phyloP scores from a whole-genome alignment of 2,329 filamentous ascomycete genomes.

The Mariannaea sp. region DNA sequence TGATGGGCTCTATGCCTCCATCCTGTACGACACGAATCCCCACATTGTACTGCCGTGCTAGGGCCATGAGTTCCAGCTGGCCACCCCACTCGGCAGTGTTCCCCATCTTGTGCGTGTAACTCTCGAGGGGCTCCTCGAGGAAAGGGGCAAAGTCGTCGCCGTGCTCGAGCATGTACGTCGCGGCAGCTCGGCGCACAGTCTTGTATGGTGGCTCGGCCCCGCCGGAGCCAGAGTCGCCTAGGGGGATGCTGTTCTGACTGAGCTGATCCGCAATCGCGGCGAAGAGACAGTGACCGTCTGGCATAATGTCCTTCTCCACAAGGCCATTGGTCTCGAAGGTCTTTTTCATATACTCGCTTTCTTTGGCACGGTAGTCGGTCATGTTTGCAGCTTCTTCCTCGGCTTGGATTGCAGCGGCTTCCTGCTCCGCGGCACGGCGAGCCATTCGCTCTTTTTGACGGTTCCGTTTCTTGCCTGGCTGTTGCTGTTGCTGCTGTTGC shows the following conservation, averaged over 20 bases:
- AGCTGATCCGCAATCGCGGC: conserved; percentile 89
- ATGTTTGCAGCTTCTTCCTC: conserved; percentile 75
- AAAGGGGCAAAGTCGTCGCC: conserved; percentile 85
- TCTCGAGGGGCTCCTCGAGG: conserved; percentile 76
- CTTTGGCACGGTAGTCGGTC: conserved; percentile 72
- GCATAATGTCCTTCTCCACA: conserved; percentile 76
- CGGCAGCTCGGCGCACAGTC: conserved; percentile 70
- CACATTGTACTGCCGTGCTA: conserved; percentile 79
- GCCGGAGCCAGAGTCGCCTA: conserved; percentile 39
- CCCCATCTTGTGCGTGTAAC: conserved; percentile 76
- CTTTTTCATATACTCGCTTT: conserved; percentile 71
- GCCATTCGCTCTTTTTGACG: conserved; percentile 90
- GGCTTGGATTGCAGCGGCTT: conserved; percentile 69
- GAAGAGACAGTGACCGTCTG: conserved; percentile 95
- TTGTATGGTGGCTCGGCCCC: conserved; percentile 59
- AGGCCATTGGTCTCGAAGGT: conserved; percentile 69
- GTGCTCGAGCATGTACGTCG: conserved; percentile 75
- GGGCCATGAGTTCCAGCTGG: conserved; percentile 83
- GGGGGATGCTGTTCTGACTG: conserved; percentile 52
- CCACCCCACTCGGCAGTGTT: conserved; percentile 97
- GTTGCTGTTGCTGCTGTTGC: conserved; percentile 30
- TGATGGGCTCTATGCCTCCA: conserved; percentile 77
- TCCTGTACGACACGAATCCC: conserved; percentile 87
- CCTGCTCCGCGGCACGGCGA: conserved; percentile 82
- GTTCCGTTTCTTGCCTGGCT: conserved; percentile 73